phyloP scores from a whole-genome alignment of 1,139 yeast species.

The Geotrichum macrosporum region DNA sequence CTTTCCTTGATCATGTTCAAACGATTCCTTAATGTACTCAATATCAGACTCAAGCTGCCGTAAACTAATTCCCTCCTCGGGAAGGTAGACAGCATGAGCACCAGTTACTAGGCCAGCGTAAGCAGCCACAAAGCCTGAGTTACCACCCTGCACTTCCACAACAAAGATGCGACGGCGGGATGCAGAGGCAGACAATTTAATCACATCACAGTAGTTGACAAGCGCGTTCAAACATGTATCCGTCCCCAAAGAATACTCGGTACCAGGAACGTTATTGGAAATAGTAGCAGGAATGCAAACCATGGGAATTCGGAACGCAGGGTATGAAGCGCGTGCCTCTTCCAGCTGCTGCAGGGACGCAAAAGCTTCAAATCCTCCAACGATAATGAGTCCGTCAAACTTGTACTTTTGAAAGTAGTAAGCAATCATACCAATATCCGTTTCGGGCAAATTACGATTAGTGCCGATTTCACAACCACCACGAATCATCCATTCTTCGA shows the following conservation, averaged over 20 bases:
- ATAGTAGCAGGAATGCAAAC: conserved; percentile 91
- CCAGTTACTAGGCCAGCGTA: conserved; percentile 87
- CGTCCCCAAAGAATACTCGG: conserved; percentile 88
- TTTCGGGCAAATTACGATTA: conserved; percentile 76
- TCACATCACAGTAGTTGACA: conserved; percentile 89
- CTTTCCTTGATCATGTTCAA: conserved; percentile 72
- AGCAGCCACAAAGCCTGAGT: conserved; percentile 89
- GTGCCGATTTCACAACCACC: conserved; percentile 98
- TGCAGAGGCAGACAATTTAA: conserved; percentile 91
- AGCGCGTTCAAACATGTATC: conserved; percentile 92
- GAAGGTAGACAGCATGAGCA: conserved; percentile 88
- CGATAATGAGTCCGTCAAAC: conserved; percentile 79
- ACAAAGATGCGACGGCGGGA: conserved; percentile 93
- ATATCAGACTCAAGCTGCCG: conserved; percentile 74
- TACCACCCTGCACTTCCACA: conserved; percentile 96
- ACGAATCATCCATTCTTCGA: conserved; percentile 81
- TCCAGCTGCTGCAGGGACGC: conserved; percentile 76
- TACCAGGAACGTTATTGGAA: conserved; percentile 97
- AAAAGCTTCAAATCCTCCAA: conserved; percentile 96
- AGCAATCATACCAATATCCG: conserved; percentile 83
- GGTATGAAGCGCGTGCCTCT: conserved; percentile 65
- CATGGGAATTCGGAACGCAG: conserved; percentile 91
- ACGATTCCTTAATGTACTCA: conserved; percentile 61
- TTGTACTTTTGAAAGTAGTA: conserved; percentile 80
- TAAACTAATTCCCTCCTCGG: conserved; percentile 78